Conservation (phyloP, 2,329 filamentous ascomycete genomes). For the Leptographium wingfieldii region DNA sequence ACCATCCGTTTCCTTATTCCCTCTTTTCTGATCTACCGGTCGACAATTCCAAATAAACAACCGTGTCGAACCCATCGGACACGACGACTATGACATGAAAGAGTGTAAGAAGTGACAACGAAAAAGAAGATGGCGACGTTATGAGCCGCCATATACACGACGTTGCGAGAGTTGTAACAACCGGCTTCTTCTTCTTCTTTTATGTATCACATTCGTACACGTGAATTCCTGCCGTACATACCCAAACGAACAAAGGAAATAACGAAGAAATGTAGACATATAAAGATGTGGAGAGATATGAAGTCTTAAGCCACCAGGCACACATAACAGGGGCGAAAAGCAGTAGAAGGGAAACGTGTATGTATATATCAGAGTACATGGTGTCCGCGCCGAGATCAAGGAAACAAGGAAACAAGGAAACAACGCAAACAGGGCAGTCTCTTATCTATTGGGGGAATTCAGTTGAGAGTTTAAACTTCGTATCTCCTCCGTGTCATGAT, state of each 20-base stretch:
- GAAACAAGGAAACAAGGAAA: neutral
- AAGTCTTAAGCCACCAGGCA: neutral
- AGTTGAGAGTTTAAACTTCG: constrained; percentile 1
- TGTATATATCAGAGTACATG: constrained; percentile 8
- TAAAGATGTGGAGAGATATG: neutral
- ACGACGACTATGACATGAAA: neutral
- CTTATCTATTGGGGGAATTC: constrained; percentile 9
- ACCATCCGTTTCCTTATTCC: neutral
- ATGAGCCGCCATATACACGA: neutral
- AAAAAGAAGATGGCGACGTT: neutral
- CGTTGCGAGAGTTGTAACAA: neutral
- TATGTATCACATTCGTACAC: neutral
- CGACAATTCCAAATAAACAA: neutral
- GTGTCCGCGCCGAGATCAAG: neutral
- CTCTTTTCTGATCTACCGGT: constrained; percentile 1
- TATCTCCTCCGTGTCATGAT: constrained; percentile 7
- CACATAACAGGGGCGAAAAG: neutral
- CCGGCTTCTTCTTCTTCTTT: neutral
- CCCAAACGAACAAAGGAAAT: neutral
- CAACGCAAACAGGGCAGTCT: neutral
- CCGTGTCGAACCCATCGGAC: neutral
- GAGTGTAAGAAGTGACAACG: neutral
- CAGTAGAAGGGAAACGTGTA: neutral
- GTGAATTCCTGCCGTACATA: neutral
- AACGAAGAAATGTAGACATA: neutral